Percentiles rank a stretch among this genome's conserved stretches.
Evolutionary conservation across 257 asterid species (phyloP).

Genomic region (Gentiana macrophylla): DNA sequence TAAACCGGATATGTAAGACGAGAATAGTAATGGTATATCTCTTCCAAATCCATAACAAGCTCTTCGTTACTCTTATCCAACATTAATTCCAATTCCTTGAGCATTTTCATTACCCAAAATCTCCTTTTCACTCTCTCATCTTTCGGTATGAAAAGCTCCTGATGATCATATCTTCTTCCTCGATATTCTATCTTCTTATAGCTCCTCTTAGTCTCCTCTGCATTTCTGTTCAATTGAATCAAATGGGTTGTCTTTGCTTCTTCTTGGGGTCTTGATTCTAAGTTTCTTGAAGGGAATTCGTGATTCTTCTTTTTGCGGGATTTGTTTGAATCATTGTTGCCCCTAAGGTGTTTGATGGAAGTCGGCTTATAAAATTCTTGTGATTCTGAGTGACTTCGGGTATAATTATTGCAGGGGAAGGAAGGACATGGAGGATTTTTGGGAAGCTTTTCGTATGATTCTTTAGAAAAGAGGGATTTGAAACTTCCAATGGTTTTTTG

Average conservation of each 20-base stretch:
- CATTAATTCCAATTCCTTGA: constrained; percentile 26
- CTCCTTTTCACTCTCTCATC: constrained; percentile 11
- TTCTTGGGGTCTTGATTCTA: too few species aligned
- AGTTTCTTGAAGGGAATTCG: too few species aligned
- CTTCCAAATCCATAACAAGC: constrained; percentile 26
- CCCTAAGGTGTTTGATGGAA: neutral
- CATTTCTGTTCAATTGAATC: too few species aligned
- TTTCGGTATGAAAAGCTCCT: neutral
- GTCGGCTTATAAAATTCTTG: neutral
- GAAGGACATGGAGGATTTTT: constrained; percentile 20
- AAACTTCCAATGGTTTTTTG: constrained; percentile 20
- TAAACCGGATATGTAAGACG: constrained; percentile 35
- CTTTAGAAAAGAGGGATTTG: constrained; percentile 25
- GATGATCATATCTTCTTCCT: constrained; percentile 11
- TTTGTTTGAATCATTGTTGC: neutral
- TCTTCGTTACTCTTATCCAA: constrained; percentile 23
- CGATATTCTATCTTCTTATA: constrained; percentile 12
- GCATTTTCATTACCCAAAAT: constrained; percentile 17
- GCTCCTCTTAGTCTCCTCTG: neutral
- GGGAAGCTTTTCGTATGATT: constrained; percentile 27
- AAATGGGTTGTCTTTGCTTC: too few species aligned
- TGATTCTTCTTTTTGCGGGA: too few species aligned
- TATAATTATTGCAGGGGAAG: constrained; percentile 5
- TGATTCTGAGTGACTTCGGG: constrained; percentile 12
- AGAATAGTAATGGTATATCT: constrained; percentile 26